Conservation (phyloP, 2,329 filamentous ascomycete genomes). For the Paecilomyces sp. region DNA sequence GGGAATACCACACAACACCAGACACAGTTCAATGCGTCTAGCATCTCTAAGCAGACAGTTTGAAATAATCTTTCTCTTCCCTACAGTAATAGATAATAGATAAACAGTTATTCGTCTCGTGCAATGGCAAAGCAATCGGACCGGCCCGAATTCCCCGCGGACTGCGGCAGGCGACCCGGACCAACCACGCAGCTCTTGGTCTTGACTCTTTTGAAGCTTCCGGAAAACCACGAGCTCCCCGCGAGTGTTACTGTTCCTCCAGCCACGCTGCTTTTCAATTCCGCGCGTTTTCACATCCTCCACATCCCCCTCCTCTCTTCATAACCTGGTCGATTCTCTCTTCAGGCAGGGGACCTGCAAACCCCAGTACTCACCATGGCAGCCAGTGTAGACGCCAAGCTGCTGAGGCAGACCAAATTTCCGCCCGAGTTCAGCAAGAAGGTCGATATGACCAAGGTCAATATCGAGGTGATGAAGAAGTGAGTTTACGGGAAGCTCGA, state of each 20-base stretch:
- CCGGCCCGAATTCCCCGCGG: background rate
- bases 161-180: background rate
- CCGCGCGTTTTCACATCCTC: background rate
- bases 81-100: too few species aligned
- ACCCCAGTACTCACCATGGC: constrained; percentile 55
- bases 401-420: constrained; percentile 86
- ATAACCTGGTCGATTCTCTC: background rate
- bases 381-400: constrained; percentile 78
- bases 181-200: background rate
- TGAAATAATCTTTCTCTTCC: too few species aligned
- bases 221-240: background rate
- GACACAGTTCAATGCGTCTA: too few species aligned
- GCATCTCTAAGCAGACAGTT: too few species aligned
- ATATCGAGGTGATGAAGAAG: constrained; percentile 97
- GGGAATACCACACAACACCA: too few species aligned
- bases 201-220: background rate
- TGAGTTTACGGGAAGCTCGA: constrained; percentile 37
- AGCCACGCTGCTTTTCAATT: background rate
- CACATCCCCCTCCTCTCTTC: background rate
- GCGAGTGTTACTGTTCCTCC: background rate
- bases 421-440: constrained; percentile 89
- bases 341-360: background rate
- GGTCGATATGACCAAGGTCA: constrained; percentile 96
- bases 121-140: background rate
- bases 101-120: too few species aligned